These are phyloP conservation scores for Sporothrix globosa DNA, from an alignment of 2,329 filamentous ascomycete genomes.

Conservation along the genomic window DNA sequence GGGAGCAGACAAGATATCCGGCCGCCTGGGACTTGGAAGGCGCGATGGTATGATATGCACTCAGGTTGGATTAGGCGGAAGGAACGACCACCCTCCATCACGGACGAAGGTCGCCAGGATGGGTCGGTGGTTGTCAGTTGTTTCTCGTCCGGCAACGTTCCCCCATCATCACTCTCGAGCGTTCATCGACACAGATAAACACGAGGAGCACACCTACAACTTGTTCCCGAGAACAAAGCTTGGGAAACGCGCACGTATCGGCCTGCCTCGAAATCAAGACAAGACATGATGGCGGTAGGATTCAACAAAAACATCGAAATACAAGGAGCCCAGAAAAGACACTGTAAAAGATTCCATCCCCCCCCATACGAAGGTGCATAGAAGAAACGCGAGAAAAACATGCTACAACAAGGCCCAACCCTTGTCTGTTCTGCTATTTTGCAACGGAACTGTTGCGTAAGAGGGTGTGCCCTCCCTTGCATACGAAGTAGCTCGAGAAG, in stretches of 20 bases:
- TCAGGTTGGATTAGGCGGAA: constrained; percentile 17
- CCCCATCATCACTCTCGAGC: not conserved
- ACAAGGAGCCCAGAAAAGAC: not conserved
- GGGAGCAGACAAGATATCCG: constrained; percentile 24
- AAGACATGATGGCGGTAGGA: not conserved
- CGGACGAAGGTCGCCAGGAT: constrained; percentile 23
- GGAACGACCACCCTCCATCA: constrained; percentile 30
- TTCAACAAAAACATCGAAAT: constrained; percentile 5
- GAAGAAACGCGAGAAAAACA: constrained; percentile 12
- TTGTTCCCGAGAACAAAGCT: not conserved
- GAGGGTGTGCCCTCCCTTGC: constrained; percentile 24
- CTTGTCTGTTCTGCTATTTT: constrained; percentile 16
- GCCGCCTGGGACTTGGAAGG: constrained; percentile 28
- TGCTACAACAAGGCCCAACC: constrained; percentile 13
- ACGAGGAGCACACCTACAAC: not conserved
- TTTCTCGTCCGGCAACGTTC: not conserved
- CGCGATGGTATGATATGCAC: constrained; percentile 27
- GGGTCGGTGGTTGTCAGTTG: constrained; percentile 26
- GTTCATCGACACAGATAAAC: not conserved
- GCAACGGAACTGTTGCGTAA: constrained; percentile 23
- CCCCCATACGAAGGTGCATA: constrained; percentile 21
- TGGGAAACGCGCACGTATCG: not conserved
- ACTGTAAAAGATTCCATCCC: constrained; percentile 20
- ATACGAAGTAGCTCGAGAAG: constrained; percentile 13
- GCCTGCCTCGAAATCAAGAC: not conserved